These are phyloP conservation scores for Cladochytrium replicatum DNA, from an alignment of 192 early-diverging fungal genomes.

Conservation along the genomic window DNA sequence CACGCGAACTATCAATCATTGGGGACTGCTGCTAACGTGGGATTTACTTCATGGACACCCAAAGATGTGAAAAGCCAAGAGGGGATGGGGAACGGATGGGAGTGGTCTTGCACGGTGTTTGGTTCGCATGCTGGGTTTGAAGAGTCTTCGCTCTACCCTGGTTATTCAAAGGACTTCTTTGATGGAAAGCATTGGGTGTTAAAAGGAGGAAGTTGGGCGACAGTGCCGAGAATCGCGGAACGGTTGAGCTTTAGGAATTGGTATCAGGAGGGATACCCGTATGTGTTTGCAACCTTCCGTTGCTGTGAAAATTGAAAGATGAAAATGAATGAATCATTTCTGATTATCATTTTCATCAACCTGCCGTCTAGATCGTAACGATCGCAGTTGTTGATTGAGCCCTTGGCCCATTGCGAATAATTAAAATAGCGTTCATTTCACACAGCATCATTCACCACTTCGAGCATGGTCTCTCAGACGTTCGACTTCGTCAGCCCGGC, in stretches of 20 bases:
- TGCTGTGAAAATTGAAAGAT: constrained; percentile 13
- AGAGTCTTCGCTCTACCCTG: constrained; percentile 64
- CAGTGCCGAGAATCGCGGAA: constrained; percentile 61
- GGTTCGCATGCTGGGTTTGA: constrained; percentile 50
- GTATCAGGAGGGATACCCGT: constrained; percentile 82
- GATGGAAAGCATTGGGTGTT: constrained; percentile 77
- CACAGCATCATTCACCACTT: too few species aligned
- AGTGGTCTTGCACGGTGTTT: constrained; percentile 67
- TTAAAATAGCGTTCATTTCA: too few species aligned
- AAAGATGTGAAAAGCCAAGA: constrained; percentile 22
- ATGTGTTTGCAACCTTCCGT: constrained; percentile 71
- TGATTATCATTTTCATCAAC: too few species aligned
- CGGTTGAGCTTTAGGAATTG: constrained; percentile 76
- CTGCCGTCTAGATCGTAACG: too few species aligned
- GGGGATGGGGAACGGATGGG: constrained; percentile 59
- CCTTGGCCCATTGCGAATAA: too few species aligned
- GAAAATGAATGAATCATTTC: too few species aligned
- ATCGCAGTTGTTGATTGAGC: too few species aligned
- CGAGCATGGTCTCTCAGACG: too few species aligned
- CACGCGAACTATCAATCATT: constrained; percentile 12
- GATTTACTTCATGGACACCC: constrained; percentile 61
- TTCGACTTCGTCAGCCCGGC: too few species aligned
- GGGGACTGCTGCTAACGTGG: constrained; percentile 49
- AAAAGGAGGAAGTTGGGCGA: constrained; percentile 80
- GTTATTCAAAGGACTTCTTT: constrained; percentile 87